Evolutionary conservation across 225 moss, liverwort and hornwort genomes (phyloP), one percentile per base, ranked within the genome.

Genomic region (Anthoceros angustus): DNA sequence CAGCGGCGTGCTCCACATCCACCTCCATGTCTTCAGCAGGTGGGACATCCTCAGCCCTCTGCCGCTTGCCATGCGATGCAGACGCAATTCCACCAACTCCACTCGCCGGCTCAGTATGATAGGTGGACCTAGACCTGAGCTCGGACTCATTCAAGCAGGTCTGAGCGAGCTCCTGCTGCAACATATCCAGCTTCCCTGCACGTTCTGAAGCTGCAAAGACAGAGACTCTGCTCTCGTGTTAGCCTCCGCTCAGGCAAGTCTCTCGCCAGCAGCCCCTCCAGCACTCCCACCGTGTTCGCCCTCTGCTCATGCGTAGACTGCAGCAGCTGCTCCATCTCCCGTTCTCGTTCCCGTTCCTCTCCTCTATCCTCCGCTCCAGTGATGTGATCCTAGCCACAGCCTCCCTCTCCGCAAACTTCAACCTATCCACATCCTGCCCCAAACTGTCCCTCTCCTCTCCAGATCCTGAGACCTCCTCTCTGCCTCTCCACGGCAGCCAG

Each of bases 1-100:
- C 70, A 92, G 25, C 42, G 92, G 92, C 43, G 84, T 83, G 72
- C 88, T 88, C 92, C 92, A 92, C 92, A 92, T 92, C 92, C 92
- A 88, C 20, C 88, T 69, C 15, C 88, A 87, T 85, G 39, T 88
- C 88, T 64, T 87, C 82, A 62, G 60, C 73, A 42, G 84, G 78
- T 75, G 76, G 72, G 55, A 84, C 86, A 63, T 77, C 72, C 74
- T 81, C 92, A 77, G 72, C 7, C 26, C 62, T 41, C 62, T 11
- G 25, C 21, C 43, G 25, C 25, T 40, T 67, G 42, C 70, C 70
- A 43, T 41, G 75, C 75, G 48, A 78, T n/a, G 5, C 41, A 45
- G 25, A 25, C 18, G 18, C 24, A 20, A n/a, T 73, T 42, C n/a
- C n/a, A n/a, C 86, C 83, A 5, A 62, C 9, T 49, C 50, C 46